A percentile compares a stretch with the other conserved stretches of the same genome.
Conservation (phyloP, 2,329 filamentous ascomycete species). For the Ramularia collo-cygni region DNA sequence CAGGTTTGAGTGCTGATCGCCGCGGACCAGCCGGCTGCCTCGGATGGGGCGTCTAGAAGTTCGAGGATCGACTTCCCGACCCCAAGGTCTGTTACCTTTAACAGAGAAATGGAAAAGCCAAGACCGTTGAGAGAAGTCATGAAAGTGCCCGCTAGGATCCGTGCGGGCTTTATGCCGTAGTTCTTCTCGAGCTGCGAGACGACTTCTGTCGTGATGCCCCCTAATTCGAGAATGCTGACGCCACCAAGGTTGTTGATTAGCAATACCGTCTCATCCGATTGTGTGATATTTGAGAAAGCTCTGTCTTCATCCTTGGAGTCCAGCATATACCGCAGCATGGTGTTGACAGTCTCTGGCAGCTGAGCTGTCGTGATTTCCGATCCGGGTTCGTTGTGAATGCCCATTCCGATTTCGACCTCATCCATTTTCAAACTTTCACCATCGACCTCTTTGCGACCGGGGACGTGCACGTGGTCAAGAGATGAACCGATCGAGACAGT, state of each 20-base stretch:
- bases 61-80: slow-evolving; percentile 58
- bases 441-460: slow-evolving; percentile 57
- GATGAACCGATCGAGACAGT: slow-evolving; percentile 80
- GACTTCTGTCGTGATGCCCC: slow-evolving; percentile 64
- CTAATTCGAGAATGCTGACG: slow-evolving; percentile 64
- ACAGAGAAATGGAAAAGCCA: slow-evolving; percentile 62
- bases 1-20: slow-evolving; percentile 54
- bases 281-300: slow-evolving; percentile 59
- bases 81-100: slow-evolving; percentile 57
- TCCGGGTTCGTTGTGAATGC: slow-evolving; percentile 58
- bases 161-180: slow-evolving; percentile 54
- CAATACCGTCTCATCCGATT: slow-evolving; percentile 57
- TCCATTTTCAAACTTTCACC: slow-evolving; percentile 53
- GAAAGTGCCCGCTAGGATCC: slow-evolving; percentile 60
- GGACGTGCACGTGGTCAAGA: slow-evolving; percentile 87
- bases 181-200: slow-evolving; percentile 52
- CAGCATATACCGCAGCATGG: slow-evolving; percentile 60
- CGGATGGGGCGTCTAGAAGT: slow-evolving; percentile 60
- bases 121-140: slow-evolving; percentile 67
- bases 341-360: slow-evolving; percentile 42
- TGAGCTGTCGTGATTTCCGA: slow-evolving; percentile 37
- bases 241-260: slow-evolving; percentile 71
- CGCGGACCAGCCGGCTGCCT: slow-evolving; percentile 61
- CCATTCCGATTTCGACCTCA: slow-evolving; percentile 65
- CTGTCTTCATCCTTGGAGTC: slow-evolving; percentile 59